phyloP scores from a whole-genome alignment of 495 filamentous ascomycete species.

The Choiromyces venosus region DNA sequence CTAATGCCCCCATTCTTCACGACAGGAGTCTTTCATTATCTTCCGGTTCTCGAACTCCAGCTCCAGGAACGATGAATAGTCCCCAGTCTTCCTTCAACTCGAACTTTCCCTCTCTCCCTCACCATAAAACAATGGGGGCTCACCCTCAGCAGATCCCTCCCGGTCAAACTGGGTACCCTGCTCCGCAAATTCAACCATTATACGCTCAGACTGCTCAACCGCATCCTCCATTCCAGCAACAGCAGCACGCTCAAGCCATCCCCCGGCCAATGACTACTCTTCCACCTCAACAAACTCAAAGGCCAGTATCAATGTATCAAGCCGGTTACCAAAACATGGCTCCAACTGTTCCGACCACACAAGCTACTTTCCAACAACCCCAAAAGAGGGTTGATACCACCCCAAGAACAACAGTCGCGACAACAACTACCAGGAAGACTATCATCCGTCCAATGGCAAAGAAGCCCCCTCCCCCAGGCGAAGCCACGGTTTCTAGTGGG shows the following conservation, averaged over 20 bases:
- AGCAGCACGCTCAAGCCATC: not conserved
- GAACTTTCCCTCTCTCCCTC: not conserved
- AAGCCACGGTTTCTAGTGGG: conserved; percentile 4
- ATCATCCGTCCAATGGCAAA: conserved; percentile 14
- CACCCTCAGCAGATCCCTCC: not conserved
- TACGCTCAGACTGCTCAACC: not conserved
- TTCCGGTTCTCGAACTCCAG: not conserved
- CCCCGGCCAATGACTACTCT: not conserved
- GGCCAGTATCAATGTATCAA: not conserved
- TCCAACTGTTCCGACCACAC: not conserved
- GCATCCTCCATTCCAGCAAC: not conserved
- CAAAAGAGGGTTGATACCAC: conserved; percentile 2
- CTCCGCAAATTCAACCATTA: not conserved
- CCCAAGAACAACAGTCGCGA: conserved; percentile 5
- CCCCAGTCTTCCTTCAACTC: not conserved
- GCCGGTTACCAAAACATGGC: not conserved
- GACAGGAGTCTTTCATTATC: conserved; percentile 14
- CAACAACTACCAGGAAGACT: conserved; percentile 6
- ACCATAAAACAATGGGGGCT: not conserved
- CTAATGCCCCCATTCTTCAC: conserved; percentile 24
- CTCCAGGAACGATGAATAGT: not conserved
- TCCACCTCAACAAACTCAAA: not conserved
- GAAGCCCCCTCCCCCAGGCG: not conserved
- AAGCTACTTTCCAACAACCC: not conserved
- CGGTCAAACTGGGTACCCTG: not conserved